These are phyloP conservation scores for Saccharomycopsis selenospora DNA, from an alignment of 805 yeast genomes.

Conservation along the genomic window DNA sequence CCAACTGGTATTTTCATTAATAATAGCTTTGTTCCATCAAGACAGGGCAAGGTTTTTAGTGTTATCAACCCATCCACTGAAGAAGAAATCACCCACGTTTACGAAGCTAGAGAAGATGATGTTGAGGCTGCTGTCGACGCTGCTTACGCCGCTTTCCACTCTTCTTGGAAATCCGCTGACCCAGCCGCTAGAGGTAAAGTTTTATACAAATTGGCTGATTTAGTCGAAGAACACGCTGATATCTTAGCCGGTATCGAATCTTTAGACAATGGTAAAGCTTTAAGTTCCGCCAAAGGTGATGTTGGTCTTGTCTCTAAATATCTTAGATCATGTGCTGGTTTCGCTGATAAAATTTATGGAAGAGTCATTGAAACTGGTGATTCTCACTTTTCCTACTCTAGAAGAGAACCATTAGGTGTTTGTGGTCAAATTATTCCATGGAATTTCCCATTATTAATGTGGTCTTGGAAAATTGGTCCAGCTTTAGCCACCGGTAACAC, in stretches of 20 bases:
- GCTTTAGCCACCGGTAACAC: conserved; percentile 63
- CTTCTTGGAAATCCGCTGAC: conserved; percentile 40
- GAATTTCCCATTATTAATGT: conserved; percentile 66
- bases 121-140: conserved; percentile 51
- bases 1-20: conserved; percentile 63
- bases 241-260: conserved; percentile 44
- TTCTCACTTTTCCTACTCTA: conserved; percentile 45
- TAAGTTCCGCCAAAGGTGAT: conserved; percentile 42
- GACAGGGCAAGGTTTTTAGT: conserved; percentile 47
- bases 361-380: conserved; percentile 42
- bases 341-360: conserved; percentile 46
- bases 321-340: conserved; percentile 47
- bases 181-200: conserved; percentile 38
- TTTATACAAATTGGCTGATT: conserved; percentile 41
- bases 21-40: conserved; percentile 53
- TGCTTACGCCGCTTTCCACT: conserved; percentile 59
- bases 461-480: conserved; percentile 64
- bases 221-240: conserved; percentile 42
- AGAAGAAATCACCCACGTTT: conserved; percentile 47
- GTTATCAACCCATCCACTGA: conserved; percentile 55
- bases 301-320: conserved; percentile 39
- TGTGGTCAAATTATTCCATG: conserved; percentile 69
- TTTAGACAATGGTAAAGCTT: conserved; percentile 48
- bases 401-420: conserved; percentile 61
- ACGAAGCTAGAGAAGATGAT: conserved; percentile 44